Percentiles rank a stretch among this genome's conserved stretches.
phyloP scores from a whole-genome alignment of 2,329 filamentous ascomycete species.

The Aspergillus nomiae region DNA sequence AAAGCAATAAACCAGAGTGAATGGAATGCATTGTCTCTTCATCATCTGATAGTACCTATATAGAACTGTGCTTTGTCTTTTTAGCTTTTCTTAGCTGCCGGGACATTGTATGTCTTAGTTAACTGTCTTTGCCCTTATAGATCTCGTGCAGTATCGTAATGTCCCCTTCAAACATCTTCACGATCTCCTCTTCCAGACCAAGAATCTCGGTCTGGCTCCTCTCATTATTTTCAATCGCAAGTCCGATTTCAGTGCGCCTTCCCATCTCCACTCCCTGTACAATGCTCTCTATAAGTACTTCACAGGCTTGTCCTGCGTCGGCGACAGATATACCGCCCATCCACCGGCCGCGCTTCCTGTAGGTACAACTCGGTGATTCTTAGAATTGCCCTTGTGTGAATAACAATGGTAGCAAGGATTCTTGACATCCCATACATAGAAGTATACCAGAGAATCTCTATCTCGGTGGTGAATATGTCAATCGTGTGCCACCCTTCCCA shows the following conservation, averaged over 20 bases:
- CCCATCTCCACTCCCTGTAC: constrained; percentile 70
- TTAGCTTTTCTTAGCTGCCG: not conserved
- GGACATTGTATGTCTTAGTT: not conserved
- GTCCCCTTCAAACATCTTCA: constrained; percentile 37
- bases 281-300: constrained; percentile 50
- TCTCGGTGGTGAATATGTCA: constrained; percentile 51
- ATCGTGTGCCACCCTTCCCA: constrained; percentile 30
- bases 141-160: constrained; percentile 25
- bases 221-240: constrained; percentile 27
- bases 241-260: constrained; percentile 43
- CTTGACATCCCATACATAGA: constrained; percentile 46
- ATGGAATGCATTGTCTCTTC: not conserved
- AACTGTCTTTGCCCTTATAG: constrained; percentile 7
- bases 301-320: constrained; percentile 36
- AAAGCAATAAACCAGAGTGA: not conserved
- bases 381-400: constrained; percentile 32
- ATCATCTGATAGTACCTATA: not conserved
- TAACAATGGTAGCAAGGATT: constrained; percentile 52
- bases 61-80: not conserved
- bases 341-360: constrained; percentile 62
- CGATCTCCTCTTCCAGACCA: constrained; percentile 36
- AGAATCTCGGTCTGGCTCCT: constrained; percentile 33
- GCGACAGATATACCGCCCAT: constrained; percentile 56
- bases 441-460: constrained; percentile 25
- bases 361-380: constrained; percentile 29